Evolutionary conservation across 129 eudicot species (phyloP), one percentile per base, ranked within the genome.

Genomic region (Glebionis coronaria): DNA sequence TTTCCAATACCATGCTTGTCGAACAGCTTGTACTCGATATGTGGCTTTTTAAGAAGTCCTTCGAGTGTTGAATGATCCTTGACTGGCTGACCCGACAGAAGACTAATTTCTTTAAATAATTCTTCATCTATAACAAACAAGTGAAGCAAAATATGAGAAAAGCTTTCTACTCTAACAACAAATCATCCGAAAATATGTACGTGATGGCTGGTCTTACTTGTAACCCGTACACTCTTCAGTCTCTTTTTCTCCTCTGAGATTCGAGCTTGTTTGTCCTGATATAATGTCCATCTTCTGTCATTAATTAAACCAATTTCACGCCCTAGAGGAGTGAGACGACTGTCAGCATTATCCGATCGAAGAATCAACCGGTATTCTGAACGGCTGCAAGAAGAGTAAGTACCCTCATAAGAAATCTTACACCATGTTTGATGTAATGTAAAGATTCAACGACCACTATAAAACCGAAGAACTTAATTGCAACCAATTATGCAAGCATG

Each of bases 1-100:
- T 78, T 90, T 60, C 99, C 99, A 71, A 80, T 79, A 65, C 99
- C 99, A 82, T 94, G 90, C 75, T 87, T 94, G 69, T 94, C 99
- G 35, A 94, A 68, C 56, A 89, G 61, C 83, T 83, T 87, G 75
- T 94, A 94, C 42, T 84, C 87, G 28, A 94, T 66, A 57, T 94
- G 97, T 65, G 99, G 99, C 65, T 89, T 31, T 81, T 89, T 94
- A 40, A 94, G 93, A 44, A 94, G 82, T 70, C 87, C 79, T 81
- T 89, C 99, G 40, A 94, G 72, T 8, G 99, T 84, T 16, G 93
- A 81, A 51, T 83, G 84, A 19, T 82, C 90, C 70, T 76, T 89
- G 42, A 94, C 97, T 46, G 95, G 97, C 71, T 94, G 99, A 76
- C 76, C 69, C 57, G 99, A 94, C 54, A 86, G 49, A 53, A 67